Percentiles rank a stretch among this genome's conserved stretches.
These are phyloP conservation scores for Coleophoma eucalyptorum DNA, from an alignment of 2,329 filamentous ascomycete species.

Conservation along the genomic window DNA sequence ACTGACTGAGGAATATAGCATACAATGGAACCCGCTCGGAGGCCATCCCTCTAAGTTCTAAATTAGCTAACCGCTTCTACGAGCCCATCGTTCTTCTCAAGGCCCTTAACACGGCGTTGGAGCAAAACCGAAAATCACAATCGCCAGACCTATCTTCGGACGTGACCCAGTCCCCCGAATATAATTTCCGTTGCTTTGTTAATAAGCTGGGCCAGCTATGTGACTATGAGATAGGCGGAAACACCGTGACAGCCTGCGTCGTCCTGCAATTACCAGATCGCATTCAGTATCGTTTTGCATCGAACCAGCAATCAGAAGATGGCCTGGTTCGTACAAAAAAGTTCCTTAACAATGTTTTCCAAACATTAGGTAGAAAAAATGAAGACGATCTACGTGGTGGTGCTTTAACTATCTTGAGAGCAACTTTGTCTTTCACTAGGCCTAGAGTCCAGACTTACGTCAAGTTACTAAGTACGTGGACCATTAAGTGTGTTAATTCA, in stretches of 20 bases:
- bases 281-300: slow-evolving; percentile 28
- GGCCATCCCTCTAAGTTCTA: neutral
- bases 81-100: slow-evolving; percentile 7
- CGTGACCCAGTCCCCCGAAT: slow-evolving; percentile 12
- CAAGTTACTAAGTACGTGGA: slow-evolving; percentile 1
- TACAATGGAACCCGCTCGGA: too few species aligned
- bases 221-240: slow-evolving; percentile 23
- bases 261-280: slow-evolving; percentile 23
- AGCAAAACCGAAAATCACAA: neutral
- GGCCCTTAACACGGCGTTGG: slow-evolving; percentile 2
- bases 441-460: slow-evolving; percentile 3
- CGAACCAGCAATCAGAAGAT: slow-evolving; percentile 17
- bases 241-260: slow-evolving; percentile 26
- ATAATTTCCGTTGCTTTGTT: slow-evolving; percentile 25
- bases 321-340: slow-evolving; percentile 5
- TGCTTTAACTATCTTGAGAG: slow-evolving; percentile 4
- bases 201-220: slow-evolving; percentile 28
- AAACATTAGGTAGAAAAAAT: slow-evolving; percentile 1
- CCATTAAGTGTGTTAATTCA: slow-evolving; percentile 1
- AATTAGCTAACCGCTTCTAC: slow-evolving; percentile 7
- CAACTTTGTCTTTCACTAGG: slow-evolving; percentile 2
- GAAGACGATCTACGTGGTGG: neutral
- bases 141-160: slow-evolving; percentile 3
- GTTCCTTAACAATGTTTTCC: slow-evolving; percentile 2
- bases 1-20: neutral